Conservation (phyloP, 2,329 filamentous ascomycete genomes). For the Penicillium sp. region DNA sequence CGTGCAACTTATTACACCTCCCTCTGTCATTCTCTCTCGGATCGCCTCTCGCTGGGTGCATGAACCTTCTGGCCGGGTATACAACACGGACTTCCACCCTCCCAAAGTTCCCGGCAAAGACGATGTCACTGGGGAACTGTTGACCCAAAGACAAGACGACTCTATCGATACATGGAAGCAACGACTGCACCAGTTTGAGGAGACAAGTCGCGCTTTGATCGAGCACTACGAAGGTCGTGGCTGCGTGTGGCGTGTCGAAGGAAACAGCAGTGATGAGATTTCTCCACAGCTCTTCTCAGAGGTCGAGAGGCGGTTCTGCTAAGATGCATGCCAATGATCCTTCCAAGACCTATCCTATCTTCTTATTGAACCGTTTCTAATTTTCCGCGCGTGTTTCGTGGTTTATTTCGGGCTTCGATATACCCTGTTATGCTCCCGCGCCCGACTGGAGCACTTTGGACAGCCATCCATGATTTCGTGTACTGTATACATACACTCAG, state of each 20-base stretch:
- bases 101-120: constrained; percentile 78
- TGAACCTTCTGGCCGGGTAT: constrained; percentile 83
- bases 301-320: constrained; percentile 73
- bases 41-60: constrained; percentile 94
- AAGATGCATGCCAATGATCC: constrained; percentile 3
- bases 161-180: constrained; percentile 80
- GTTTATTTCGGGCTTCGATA: constrained; percentile 14
- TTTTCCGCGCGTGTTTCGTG: constrained; percentile 6
- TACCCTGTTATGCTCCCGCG: constrained; percentile 15
- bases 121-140: constrained; percentile 83
- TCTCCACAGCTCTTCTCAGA: constrained; percentile 82
- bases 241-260: constrained; percentile 81
- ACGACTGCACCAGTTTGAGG: constrained; percentile 78
- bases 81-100: constrained; percentile 91
- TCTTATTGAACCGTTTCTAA: constrained; percentile 5
- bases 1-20: constrained; percentile 80
- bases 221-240: constrained; percentile 85
- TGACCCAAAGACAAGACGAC: constrained; percentile 83
- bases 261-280: constrained; percentile 92
- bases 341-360: constrained; percentile 8
- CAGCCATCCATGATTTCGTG: constrained; percentile 15
- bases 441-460: constrained; percentile 12
- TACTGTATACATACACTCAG: constrained; percentile 18
- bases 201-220: constrained; percentile 79
- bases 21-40: constrained; percentile 80